These are phyloP conservation scores for Nakataea oryzae DNA, from an alignment of 2,329 filamentous ascomycete species.

Conservation along the genomic window DNA sequence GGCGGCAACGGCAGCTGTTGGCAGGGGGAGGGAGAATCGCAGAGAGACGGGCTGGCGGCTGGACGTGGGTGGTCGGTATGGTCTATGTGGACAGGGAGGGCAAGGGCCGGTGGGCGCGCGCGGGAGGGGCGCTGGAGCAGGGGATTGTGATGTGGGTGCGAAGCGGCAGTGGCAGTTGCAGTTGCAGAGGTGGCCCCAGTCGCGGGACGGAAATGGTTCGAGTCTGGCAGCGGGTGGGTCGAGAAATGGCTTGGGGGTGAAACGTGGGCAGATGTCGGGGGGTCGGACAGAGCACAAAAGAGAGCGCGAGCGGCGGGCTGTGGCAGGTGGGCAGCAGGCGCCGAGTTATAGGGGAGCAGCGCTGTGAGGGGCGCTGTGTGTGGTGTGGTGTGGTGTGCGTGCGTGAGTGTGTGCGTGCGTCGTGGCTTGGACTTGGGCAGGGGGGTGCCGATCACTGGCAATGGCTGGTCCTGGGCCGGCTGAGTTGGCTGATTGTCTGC, in stretches of 20 bases:
- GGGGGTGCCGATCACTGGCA: background rate
- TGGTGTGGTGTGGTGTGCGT: too few relatives aligned
- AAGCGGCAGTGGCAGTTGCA: background rate
- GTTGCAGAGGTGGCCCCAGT: background rate
- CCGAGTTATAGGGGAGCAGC: background rate
- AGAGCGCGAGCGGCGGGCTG: background rate
- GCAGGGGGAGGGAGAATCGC: too few relatives aligned
- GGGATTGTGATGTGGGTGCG: background rate
- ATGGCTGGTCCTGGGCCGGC: background rate
- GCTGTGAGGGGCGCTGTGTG: background rate
- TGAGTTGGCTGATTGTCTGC: background rate
- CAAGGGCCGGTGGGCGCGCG: too few relatives aligned
- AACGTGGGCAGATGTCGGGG: constrained; percentile 5
- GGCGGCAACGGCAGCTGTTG: background rate
- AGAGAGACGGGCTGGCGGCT: too few relatives aligned
- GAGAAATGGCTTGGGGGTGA: constrained; percentile 10
- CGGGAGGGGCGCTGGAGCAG: background rate
- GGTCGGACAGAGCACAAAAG: background rate
- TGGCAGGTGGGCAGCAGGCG: background rate
- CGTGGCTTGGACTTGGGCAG: too few relatives aligned
- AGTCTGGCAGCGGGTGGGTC: constrained; percentile 10
- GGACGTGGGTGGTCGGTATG: too few relatives aligned
- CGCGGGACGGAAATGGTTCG: constrained; percentile 8
- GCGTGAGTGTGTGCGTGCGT: too few relatives aligned
- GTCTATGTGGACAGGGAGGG: too few relatives aligned